Evolutionary conservation across 495 filamentous ascomycete species (phyloP).

Genomic region (Penicillium subrubescens): DNA sequence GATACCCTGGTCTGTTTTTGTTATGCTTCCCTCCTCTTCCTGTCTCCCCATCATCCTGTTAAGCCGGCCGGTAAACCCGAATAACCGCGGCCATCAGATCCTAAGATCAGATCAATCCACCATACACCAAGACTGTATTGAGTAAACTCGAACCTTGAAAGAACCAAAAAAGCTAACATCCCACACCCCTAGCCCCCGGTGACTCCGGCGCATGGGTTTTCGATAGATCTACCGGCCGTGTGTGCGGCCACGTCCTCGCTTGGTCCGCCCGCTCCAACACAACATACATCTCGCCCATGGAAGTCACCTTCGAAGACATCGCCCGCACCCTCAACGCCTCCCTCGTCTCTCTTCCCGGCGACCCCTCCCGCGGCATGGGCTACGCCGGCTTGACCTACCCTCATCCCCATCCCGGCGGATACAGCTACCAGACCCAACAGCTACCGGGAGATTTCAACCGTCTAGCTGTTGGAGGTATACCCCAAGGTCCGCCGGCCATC

Average conservation of each 20-base stretch:
- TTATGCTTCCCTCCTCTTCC: constrained; percentile 7
- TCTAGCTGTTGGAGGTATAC: constrained; percentile 17
- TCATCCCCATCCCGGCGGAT: constrained; percentile 13
- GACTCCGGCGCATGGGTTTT: constrained; percentile 95
- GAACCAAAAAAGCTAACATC: constrained; percentile 24
- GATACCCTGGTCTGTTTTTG: constrained; percentile 32
- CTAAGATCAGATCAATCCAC: constrained; percentile 8
- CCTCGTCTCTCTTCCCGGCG: constrained; percentile 41
- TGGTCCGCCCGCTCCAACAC: constrained; percentile 74
- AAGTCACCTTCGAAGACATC: constrained; percentile 84
- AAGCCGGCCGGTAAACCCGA: constrained; percentile 20
- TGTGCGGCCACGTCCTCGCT: constrained; percentile 88
- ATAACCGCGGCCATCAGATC: constrained; percentile 15
- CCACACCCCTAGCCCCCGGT: constrained; percentile 62
- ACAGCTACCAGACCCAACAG: constrained; percentile 32
- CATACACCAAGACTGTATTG: constrained; percentile 15
- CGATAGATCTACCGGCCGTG: constrained; percentile 73
- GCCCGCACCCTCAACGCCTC: constrained; percentile 64
- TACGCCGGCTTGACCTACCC: constrained; percentile 20
- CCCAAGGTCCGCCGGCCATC: constrained; percentile 10
- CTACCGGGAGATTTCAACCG: constrained; percentile 40
- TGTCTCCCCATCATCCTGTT: constrained; percentile 14
- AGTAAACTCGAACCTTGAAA: constrained; percentile 18
- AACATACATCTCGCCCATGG: constrained; percentile 93
- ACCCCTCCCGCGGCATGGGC: constrained; percentile 31